phyloP scores from a whole-genome alignment of 192 early-diverging fungal species.

The Glomus cerebriforme region DNA sequence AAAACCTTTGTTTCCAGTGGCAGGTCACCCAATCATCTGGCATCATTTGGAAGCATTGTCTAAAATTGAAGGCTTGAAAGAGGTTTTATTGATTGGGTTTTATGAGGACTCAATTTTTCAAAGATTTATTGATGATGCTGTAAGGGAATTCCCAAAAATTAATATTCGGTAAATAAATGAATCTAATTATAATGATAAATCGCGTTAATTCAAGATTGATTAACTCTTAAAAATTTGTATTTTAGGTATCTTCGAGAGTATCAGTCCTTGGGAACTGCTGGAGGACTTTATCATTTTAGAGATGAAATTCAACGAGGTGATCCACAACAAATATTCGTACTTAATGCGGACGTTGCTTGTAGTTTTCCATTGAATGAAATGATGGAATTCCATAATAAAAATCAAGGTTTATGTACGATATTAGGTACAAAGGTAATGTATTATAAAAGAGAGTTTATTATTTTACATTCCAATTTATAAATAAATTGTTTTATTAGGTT shows the following conservation, averaged over 20 bases:
- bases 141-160: conserved; percentile 84
- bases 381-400: conserved; percentile 79
- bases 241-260: conserved; percentile 95
- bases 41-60: conserved; percentile 95
- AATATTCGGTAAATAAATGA: conserved; percentile 68
- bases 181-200: not conserved
- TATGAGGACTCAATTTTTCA: conserved; percentile 95
- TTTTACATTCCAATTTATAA: not conserved
- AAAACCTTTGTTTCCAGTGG: conserved; percentile 99
- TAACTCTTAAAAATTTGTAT: not conserved
- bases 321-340: conserved; percentile 91
- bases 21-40: conserved; percentile 92
- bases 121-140: conserved; percentile 82
- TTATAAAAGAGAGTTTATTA: conserved; percentile 16
- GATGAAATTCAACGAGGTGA: conserved; percentile 93
- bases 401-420: conserved; percentile 84
- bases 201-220: not conserved
- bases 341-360: conserved; percentile 96
- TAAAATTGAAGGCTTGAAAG: conserved; percentile 83
- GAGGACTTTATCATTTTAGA: conserved; percentile 98
- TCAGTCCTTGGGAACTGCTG: conserved; percentile 94
- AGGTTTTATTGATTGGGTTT: conserved; percentile 95
- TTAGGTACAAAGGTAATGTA: conserved; percentile 80
- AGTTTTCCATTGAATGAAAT: conserved; percentile 90
- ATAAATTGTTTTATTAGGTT: conserved; percentile 35